These are phyloP conservation scores for Fusarium sp. DNA, from an alignment of 2,329 filamentous ascomycete species.

Conservation along the genomic window DNA sequence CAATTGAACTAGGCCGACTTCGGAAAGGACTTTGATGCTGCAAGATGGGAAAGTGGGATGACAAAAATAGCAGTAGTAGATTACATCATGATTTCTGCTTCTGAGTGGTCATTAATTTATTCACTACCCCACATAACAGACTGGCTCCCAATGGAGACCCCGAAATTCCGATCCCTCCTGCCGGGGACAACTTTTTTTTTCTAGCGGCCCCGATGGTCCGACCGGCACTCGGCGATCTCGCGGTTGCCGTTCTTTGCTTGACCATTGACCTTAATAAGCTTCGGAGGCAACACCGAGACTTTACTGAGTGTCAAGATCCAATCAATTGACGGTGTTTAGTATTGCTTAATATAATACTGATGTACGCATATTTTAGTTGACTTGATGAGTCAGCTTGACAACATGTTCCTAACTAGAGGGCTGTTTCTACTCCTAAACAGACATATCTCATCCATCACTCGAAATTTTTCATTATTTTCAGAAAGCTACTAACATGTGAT, in stretches of 20 bases:
- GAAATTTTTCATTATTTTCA: not conserved
- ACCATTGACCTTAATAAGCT: not conserved
- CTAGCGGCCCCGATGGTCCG: slow-evolving; percentile 37
- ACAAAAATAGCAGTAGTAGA: slow-evolving; percentile 9
- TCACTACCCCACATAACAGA: slow-evolving; percentile 25
- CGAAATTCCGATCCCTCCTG: slow-evolving; percentile 37
- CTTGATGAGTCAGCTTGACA: not conserved
- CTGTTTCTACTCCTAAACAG: not conserved
- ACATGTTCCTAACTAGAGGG: not conserved
- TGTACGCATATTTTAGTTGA: not conserved
- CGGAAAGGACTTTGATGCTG: slow-evolving; percentile 44
- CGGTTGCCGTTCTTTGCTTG: slow-evolving; percentile 26
- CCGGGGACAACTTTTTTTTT: slow-evolving; percentile 7
- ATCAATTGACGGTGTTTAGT: not conserved
- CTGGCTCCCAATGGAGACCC: slow-evolving; percentile 36
- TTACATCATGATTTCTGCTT: fast-evolving
- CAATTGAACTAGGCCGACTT: slow-evolving; percentile 48
- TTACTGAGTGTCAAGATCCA: not conserved
- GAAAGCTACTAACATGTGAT: not conserved
- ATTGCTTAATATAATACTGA: not conserved
- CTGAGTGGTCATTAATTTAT: not conserved
- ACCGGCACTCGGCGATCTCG: slow-evolving; percentile 38
- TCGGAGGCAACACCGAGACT: slow-evolving; percentile 1
- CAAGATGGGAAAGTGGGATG: slow-evolving; percentile 26
- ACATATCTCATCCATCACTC: not conserved